These are phyloP conservation scores for Fusarium sp. DNA, from an alignment of 2,329 filamentous ascomycete species.

Conservation along the genomic window DNA sequence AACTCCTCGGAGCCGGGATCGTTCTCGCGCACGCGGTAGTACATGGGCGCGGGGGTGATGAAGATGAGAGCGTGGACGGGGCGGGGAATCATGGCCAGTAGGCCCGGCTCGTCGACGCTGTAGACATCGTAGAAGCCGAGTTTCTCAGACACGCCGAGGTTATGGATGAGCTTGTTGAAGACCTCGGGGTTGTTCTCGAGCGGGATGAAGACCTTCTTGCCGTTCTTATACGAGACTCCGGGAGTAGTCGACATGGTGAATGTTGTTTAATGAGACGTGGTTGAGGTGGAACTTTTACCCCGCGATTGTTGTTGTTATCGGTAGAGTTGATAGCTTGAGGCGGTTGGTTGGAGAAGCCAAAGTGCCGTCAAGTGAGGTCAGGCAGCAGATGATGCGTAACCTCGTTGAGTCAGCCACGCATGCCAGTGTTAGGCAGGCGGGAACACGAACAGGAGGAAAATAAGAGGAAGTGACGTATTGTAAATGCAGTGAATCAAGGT, in stretches of 20 bases:
- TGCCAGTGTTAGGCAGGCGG: not conserved
- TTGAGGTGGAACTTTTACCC: conserved; percentile 2
- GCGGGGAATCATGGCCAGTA: conserved; percentile 78
- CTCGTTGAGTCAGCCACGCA: not conserved
- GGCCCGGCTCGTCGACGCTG: conserved; percentile 79
- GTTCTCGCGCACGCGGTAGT: conserved; percentile 55
- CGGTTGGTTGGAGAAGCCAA: not conserved
- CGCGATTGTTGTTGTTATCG: conserved; percentile 2
- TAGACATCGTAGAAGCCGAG: conserved; percentile 86
- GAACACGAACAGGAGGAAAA: not conserved
- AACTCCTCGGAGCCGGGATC: conserved; percentile 35
- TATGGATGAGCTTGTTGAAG: conserved; percentile 77
- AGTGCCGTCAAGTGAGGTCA: conserved; percentile 9
- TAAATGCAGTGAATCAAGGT: not conserved
- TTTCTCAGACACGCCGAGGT: conserved; percentile 74
- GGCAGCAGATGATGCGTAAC: conserved; percentile 25
- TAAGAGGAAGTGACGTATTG: not conserved
- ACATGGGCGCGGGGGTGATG: conserved; percentile 72
- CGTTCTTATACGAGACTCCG: conserved; percentile 25
- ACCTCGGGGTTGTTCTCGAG: conserved; percentile 77
- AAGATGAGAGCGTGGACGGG: conserved; percentile 82
- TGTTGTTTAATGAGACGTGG: not conserved
- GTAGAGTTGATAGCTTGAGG: not conserved
- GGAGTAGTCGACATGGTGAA: conserved; percentile 27
- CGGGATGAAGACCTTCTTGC: conserved; percentile 51